Conservation (phyloP, 768 basidiomycete genomes). For the Kwoniella dejecticola region DNA sequence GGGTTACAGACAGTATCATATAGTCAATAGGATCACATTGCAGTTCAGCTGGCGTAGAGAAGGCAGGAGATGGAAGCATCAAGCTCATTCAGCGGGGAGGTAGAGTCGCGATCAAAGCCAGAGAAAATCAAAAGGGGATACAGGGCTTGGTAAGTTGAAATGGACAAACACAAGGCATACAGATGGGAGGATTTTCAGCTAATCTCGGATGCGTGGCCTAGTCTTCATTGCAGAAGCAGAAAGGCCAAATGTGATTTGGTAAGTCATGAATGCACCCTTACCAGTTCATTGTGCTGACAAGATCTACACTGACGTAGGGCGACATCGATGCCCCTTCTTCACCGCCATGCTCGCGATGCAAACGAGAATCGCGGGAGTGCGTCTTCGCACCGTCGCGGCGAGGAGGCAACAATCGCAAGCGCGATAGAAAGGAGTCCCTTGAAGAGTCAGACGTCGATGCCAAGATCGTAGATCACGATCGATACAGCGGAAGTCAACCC, state of each 20-base stretch:
- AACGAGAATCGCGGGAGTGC: constrained; percentile 51
- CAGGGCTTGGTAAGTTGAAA: constrained; percentile 39
- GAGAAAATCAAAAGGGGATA: constrained; percentile 41
- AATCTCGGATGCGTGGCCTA: constrained; percentile 6
- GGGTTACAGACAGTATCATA: too few species aligned
- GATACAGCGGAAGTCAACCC: neutral
- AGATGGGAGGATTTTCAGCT: neutral
- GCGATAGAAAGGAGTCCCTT: constrained; percentile 15
- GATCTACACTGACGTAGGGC: constrained; percentile 36
- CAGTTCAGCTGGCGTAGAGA: too few species aligned
- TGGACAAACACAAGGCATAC: neutral
- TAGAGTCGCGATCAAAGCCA: neutral
- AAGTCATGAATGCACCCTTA: neutral
- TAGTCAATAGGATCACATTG: too few species aligned
- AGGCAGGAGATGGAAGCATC: neutral
- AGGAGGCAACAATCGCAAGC: constrained; percentile 45
- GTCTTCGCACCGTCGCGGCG: constrained; percentile 48
- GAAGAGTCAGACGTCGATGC: neutral
- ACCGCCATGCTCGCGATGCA: constrained; percentile 50
- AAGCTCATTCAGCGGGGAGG: neutral
- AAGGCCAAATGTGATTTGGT: constrained; percentile 55
- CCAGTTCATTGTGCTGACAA: neutral
- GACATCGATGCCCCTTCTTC: constrained; percentile 49
- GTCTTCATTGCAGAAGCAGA: constrained; percentile 46
- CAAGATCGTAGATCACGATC: neutral